A percentile compares a stretch with the other conserved stretches of the same genome.
These are phyloP conservation scores for Cytospora chrysosperma DNA, from an alignment of 2,329 filamentous ascomycete species.

Conservation along the genomic window DNA sequence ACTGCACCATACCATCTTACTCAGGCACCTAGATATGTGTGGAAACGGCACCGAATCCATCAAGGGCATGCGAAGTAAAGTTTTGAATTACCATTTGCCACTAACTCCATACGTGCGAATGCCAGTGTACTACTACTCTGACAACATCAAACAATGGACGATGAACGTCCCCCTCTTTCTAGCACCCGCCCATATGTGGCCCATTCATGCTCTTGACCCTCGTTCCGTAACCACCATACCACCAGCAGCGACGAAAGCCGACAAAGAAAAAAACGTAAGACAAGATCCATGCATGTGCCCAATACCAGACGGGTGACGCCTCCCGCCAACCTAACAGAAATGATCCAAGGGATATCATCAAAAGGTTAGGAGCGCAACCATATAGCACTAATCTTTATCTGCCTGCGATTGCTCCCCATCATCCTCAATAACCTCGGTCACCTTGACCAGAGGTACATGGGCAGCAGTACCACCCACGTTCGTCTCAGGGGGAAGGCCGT, in stretches of 20 bases:
- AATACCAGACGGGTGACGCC: neutral
- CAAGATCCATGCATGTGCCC: neutral
- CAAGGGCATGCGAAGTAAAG: neutral
- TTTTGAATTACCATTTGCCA: conserved; percentile 13
- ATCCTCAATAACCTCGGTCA: neutral
- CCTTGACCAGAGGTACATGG: neutral
- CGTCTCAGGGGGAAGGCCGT: neutral
- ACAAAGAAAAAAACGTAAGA: neutral
- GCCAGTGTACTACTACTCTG: conserved; percentile 5
- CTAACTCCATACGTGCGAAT: conserved; percentile 21
- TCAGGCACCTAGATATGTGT: neutral
- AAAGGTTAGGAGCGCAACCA: neutral
- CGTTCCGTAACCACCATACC: neutral
- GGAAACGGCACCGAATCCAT: too few species aligned
- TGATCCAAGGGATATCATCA: neutral
- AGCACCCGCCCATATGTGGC: neutral
- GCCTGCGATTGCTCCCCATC: neutral
- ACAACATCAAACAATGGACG: conserved; percentile 3
- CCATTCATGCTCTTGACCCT: neutral
- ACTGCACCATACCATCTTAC: too few species aligned
- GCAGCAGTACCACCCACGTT: neutral
- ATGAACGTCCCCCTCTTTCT: neutral
- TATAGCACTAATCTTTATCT: neutral
- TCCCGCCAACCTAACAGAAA: neutral
- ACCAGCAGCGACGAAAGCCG: neutral